Percentiles rank a stretch among this genome's conserved stretches.
Evolutionary conservation across 2,329 filamentous ascomycete species (phyloP).

Genomic region (Penicillium aurantiogriseum): DNA sequence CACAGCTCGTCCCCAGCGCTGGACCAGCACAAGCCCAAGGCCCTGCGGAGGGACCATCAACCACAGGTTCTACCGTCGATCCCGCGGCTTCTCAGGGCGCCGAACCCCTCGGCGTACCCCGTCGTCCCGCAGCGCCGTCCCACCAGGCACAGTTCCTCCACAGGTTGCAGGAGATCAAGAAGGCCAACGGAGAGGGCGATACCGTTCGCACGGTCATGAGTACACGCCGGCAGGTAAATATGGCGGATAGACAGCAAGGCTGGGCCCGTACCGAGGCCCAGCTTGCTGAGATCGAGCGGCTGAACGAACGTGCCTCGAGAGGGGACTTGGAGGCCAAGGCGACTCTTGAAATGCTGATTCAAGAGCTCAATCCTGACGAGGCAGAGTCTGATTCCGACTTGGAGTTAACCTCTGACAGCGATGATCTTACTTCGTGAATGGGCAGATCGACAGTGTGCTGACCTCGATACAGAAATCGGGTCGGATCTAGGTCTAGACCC

Average conservation of each 20-base stretch:
- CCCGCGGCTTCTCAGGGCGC: conserved; percentile 1
- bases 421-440: conserved; percentile 1
- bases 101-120: conserved; percentile 12
- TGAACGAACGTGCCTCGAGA: conserved; percentile 37
- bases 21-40: conserved; percentile 16
- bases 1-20: conserved; percentile 54
- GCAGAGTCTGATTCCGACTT: conserved; percentile 2
- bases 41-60: not conserved
- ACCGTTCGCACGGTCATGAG: conserved; percentile 62
- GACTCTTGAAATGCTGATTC: conserved; percentile 34
- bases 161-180: conserved; percentile 64
- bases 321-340: conserved; percentile 39
- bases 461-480: not conserved
- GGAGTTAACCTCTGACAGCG: not conserved
- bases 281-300: conserved; percentile 35
- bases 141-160: conserved; percentile 60
- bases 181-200: conserved; percentile 62
- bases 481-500: not conserved
- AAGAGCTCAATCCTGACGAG: conserved; percentile 3
- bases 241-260: conserved; percentile 33
- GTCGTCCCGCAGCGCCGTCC: conserved; percentile 33
- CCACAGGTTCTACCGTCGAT: not conserved
- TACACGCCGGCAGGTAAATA: conserved; percentile 32
- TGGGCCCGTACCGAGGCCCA: conserved; percentile 42
- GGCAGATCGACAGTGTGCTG: not conserved